Evolutionary conservation across 148 eudicot species (phyloP).

Genomic region (Dianthus caryophyllus): DNA sequence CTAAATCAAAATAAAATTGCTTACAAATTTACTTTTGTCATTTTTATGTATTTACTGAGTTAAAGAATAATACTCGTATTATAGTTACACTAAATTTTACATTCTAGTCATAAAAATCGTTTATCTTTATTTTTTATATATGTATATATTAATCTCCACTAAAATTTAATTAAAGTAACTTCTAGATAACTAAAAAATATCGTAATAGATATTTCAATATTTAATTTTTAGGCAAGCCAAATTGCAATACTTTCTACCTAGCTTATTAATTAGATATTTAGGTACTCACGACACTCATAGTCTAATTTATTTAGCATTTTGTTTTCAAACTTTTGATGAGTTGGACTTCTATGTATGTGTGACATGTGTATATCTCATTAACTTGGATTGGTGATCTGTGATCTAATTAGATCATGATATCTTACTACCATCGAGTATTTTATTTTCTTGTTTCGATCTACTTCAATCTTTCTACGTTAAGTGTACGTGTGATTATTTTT

Average conservation of each 20-base stretch:
- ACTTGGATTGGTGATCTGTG: neutral
- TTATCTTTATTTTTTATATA: too few species aligned
- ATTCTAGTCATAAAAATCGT: neutral
- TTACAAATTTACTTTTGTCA: too few species aligned
- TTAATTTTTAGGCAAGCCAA: neutral
- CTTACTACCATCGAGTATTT: constrained; percentile 6
- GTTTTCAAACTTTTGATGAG: constrained; percentile 6
- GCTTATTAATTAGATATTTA: neutral
- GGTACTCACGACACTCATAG: neutral
- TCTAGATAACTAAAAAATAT: too few species aligned
- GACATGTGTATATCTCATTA: constrained; percentile 8
- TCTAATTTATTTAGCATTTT: neutral
- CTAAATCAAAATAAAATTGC: too few species aligned
- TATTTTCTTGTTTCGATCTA: neutral
- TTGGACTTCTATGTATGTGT: neutral
- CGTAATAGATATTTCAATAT: too few species aligned
- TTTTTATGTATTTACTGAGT: too few species aligned
- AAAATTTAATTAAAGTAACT: too few species aligned
- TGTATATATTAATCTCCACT: too few species aligned
- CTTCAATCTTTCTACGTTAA: neutral
- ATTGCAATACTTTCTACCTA: neutral
- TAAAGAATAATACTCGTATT: too few species aligned
- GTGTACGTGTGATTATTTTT: constrained; percentile 5
- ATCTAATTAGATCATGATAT: constrained; percentile 9
- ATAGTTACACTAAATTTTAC: neutral